Evolutionary conservation across 176 grass and related monocot species (phyloP).

Genomic region (Coix lacrymajobi): DNA sequence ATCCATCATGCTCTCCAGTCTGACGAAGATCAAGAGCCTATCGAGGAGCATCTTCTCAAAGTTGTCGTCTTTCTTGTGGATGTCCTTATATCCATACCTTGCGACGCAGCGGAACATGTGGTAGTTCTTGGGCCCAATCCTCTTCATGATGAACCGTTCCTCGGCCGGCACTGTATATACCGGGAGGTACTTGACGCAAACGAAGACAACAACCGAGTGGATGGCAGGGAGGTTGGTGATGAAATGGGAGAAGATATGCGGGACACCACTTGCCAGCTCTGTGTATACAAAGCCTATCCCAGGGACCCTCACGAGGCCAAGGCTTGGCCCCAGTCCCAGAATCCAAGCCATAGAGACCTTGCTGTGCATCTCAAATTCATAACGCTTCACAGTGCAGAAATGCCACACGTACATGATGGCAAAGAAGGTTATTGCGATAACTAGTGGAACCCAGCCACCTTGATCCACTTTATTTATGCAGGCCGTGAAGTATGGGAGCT

Average conservation of each 20-base stretch:
- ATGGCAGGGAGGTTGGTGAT: slow-evolving; percentile 75
- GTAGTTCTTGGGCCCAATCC: slow-evolving; percentile 49
- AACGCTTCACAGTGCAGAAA: slow-evolving; percentile 60
- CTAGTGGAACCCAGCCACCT: slow-evolving; percentile 79
- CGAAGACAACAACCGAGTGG: slow-evolving; percentile 61
- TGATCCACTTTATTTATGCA: slow-evolving; percentile 63
- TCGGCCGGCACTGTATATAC: slow-evolving; percentile 45
- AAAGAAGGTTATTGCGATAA: slow-evolving; percentile 46
- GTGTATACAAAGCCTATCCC: slow-evolving; percentile 74
- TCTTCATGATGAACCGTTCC: slow-evolving; percentile 54
- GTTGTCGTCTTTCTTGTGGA: slow-evolving; percentile 57
- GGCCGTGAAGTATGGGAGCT: slow-evolving; percentile 56
- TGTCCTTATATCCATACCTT: slow-evolving; percentile 77
- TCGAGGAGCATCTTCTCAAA: slow-evolving; percentile 66
- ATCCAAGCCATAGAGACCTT: slow-evolving; percentile 74
- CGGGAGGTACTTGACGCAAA: slow-evolving; percentile 62
- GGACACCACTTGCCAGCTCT: slow-evolving; percentile 52
- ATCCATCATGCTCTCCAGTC: slow-evolving; percentile 58
- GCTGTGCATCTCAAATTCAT: slow-evolving; percentile 65
- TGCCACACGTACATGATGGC: slow-evolving; percentile 71
- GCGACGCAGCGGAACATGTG: slow-evolving; percentile 67
- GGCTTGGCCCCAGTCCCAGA: slow-evolving; percentile 54
- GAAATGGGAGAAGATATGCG: slow-evolving; percentile 71
- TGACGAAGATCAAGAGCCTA: slow-evolving; percentile 42
- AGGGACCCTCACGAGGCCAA: slow-evolving; percentile 70